phyloP scores from a whole-genome alignment of 140 eudicot species.

The Oenanthe javanica region DNA sequence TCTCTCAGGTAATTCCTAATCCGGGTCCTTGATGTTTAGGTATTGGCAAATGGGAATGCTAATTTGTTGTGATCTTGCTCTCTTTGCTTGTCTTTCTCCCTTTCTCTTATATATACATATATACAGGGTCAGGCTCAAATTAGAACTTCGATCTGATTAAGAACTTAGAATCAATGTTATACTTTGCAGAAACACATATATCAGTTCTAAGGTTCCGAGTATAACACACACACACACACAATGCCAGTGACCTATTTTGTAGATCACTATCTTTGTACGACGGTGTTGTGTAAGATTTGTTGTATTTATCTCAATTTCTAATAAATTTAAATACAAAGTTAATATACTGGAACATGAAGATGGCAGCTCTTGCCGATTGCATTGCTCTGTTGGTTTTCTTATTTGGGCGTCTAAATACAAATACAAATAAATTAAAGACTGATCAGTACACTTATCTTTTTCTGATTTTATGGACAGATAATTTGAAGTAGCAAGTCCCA shows the following conservation, averaged over 20 bases:
- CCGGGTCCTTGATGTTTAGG: too few species aligned
- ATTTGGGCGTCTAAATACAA: neutral
- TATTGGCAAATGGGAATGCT: too few species aligned
- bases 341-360: neutral
- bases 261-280: too few species aligned
- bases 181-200: too few species aligned
- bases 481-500: slow-evolving; percentile 4
- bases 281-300: too few species aligned
- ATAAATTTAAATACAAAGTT: neutral
- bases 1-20: neutral
- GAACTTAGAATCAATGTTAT: too few species aligned
- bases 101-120: too few species aligned
- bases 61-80: neutral
- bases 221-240: too few species aligned
- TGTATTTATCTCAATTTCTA: neutral
- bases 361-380: neutral
- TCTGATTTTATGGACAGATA: neutral
- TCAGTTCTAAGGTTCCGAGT: neutral
- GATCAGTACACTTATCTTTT: neutral
- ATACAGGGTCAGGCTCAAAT: too few species aligned
- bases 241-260: too few species aligned
- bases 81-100: neutral
- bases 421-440: neutral
- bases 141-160: too few species aligned
- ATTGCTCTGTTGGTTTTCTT: slow-evolving; percentile 5